A percentile compares a stretch with the other conserved stretches of the same genome.
These are phyloP conservation scores for Cladosporium sp. DNA, from an alignment of 2,329 filamentous ascomycete species.

Conservation along the genomic window DNA sequence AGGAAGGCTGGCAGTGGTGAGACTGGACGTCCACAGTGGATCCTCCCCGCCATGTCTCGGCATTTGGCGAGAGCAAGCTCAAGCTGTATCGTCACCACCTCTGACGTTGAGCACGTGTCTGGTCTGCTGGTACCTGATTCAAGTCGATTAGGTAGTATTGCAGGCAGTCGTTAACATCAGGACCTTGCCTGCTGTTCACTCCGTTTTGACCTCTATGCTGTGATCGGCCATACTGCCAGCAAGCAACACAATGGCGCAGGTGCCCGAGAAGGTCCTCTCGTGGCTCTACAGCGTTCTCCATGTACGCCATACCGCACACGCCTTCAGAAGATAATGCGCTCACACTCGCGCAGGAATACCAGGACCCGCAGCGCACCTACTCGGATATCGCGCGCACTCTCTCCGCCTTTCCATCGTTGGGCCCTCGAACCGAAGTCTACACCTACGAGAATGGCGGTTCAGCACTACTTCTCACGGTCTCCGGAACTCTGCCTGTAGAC, in stretches of 20 bases:
- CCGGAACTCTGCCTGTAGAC: conserved; percentile 83
- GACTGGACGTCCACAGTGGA: not conserved
- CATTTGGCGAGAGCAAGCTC: conserved; percentile 4
- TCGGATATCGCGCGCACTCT: conserved; percentile 84
- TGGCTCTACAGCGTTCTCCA: conserved; percentile 88
- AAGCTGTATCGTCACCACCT: not conserved
- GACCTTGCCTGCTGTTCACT: no score
- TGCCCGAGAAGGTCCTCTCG: conserved; percentile 86
- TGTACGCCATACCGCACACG: conserved; percentile 43
- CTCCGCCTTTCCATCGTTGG: conserved; percentile 73
- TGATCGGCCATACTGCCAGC: not conserved
- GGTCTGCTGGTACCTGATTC: not conserved
- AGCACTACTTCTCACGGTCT: conserved; percentile 80
- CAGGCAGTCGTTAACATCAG: not conserved
- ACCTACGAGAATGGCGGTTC: conserved; percentile 88
- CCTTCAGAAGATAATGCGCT: not conserved
- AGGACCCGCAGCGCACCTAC: conserved; percentile 89
- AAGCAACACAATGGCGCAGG: conserved; percentile 54
- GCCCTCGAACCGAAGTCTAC: conserved; percentile 89
- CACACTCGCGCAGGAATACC: conserved; percentile 71
- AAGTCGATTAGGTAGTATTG: not conserved
- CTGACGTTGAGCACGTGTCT: not conserved
- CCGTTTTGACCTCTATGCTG: not conserved
- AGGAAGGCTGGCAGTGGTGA: not conserved
- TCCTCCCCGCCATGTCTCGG: conserved; percentile 4